phyloP scores from a whole-genome alignment of 805 yeast species.

The Dipodascus albidus region DNA sequence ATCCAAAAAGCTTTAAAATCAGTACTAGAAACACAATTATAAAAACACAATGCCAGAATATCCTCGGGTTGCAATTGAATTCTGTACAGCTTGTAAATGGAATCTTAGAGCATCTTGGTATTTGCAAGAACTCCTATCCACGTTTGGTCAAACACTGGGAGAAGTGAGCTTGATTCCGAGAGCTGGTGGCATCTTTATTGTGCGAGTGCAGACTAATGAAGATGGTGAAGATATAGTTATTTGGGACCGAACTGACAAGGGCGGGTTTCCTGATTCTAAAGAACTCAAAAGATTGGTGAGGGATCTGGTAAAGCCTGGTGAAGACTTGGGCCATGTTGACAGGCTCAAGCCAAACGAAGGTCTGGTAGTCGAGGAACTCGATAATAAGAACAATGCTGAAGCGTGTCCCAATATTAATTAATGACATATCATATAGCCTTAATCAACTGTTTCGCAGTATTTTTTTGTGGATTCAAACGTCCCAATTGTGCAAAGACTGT shows the following conservation, averaged over 20 bases:
- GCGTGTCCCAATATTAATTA: neutral
- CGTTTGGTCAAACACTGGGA: slow-evolving; percentile 50
- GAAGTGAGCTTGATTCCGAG: slow-evolving; percentile 43
- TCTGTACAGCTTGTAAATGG: slow-evolving; percentile 84
- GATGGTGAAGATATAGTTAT: slow-evolving; percentile 26
- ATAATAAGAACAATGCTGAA: neutral
- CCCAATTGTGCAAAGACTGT: neutral
- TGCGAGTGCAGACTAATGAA: slow-evolving; percentile 35
- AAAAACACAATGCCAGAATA: neutral
- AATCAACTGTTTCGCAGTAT: too few species aligned
- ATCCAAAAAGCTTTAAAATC: neutral
- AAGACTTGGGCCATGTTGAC: slow-evolving; percentile 57
- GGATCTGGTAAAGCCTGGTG: slow-evolving; percentile 42
- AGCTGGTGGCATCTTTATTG: slow-evolving; percentile 46
- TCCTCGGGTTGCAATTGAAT: slow-evolving; percentile 42
- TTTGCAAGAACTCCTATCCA: slow-evolving; percentile 71
- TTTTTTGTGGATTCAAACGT: too few species aligned
- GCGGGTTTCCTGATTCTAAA: slow-evolving; percentile 85
- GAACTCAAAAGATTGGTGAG: slow-evolving; percentile 58
- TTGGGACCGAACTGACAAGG: slow-evolving; percentile 52
- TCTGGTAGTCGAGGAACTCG: neutral
- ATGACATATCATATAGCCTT: too few species aligned
- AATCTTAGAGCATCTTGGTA: slow-evolving; percentile 83
- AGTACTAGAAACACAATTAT: neutral
- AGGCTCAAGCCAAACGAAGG: slow-evolving; percentile 10